Percentiles rank a stretch among this genome's conserved stretches.
Evolutionary conservation across 176 grass and related monocot species (phyloP).

Genomic region (Avena sativa): DNA sequence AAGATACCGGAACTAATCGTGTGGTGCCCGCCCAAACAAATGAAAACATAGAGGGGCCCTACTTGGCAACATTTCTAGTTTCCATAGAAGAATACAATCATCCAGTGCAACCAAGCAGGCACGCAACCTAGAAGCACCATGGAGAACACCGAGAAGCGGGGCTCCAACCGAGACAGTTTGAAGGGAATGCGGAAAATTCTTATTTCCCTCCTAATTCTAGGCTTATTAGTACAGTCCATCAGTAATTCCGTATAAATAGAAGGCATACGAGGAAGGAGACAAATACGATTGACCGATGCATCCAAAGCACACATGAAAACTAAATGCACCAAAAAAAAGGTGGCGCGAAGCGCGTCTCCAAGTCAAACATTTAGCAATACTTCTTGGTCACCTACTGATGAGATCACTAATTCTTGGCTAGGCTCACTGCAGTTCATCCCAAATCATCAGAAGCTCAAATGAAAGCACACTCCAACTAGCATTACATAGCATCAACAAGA

Average conservation of each 20-base stretch:
- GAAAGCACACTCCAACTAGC: constrained; percentile 1
- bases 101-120: constrained; percentile 10
- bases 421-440: background rate
- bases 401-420: background rate
- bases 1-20: background rate
- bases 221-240: background rate
- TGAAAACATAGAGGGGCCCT: background rate
- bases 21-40: background rate
- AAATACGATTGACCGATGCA: background rate
- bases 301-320: background rate
- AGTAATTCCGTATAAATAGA: background rate
- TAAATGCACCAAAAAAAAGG: background rate
- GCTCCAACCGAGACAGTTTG: background rate
- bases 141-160: background rate
- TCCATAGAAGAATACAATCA: background rate
- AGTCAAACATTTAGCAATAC: constrained; percentile 13
- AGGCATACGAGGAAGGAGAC: background rate
- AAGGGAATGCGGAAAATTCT: background rate
- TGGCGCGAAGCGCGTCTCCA: background rate
- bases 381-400: background rate
- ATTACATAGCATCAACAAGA: background rate
- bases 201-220: background rate
- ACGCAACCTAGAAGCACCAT: background rate
- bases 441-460: background rate
- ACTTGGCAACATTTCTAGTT: background rate